Base-by-base conservation (phyloP, 768 basidiomycete species). In the Rhodosporidiobolus sp. region DNA sequence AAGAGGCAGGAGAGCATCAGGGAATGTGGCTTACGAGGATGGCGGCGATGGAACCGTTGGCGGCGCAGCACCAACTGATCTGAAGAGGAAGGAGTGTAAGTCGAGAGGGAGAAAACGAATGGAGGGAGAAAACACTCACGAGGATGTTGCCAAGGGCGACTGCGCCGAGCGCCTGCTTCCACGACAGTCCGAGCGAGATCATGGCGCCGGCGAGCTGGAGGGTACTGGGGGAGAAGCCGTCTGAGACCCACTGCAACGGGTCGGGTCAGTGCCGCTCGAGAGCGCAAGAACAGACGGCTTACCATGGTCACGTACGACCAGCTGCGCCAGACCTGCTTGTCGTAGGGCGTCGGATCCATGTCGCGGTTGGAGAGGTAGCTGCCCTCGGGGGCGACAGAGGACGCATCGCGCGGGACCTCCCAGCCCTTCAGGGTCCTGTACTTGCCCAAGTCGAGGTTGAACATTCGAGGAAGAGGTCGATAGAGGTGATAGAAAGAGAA, bases 121-220 rank as follows among this genome's bases (percentile, higher is more conserved):
- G n/a, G n/a, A n/a, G n/a, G n/a, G n/a, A n/a, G n/a, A n/a, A n/a
- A n/a, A n/a, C n/a, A n/a, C 26, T n/a, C 45, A 69, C 52, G 30
- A 54, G 16, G 19, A 63, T 20, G 24, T 52, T 61, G 26, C 67
- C 67, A 17, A 63, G 22, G 0, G 34, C 12, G 30, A 62, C 54
- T 3, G 61, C 67, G 12, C 53, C 61, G 30, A 69, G 32, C 1
- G 67, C 57, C 16, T 62, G 43, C 20, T 24, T 12, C 67, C 67
- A 69, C 1, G 28, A 28, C 17, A 69, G 53, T 5, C 67, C 67
- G 30, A 56, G 54, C 0, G 53, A 16, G 61, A 69, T 69, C 67
- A 69, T 69, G 14, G 60, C 43, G 52, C 60, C 57, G 14, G 48
- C 48, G 57, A 67, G 50, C 34, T 62, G 61, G 9, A 62, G 24